These are phyloP conservation scores for Linnemannia elongata DNA, from an alignment of 192 early-diverging fungal genomes.

Conservation along the genomic window DNA sequence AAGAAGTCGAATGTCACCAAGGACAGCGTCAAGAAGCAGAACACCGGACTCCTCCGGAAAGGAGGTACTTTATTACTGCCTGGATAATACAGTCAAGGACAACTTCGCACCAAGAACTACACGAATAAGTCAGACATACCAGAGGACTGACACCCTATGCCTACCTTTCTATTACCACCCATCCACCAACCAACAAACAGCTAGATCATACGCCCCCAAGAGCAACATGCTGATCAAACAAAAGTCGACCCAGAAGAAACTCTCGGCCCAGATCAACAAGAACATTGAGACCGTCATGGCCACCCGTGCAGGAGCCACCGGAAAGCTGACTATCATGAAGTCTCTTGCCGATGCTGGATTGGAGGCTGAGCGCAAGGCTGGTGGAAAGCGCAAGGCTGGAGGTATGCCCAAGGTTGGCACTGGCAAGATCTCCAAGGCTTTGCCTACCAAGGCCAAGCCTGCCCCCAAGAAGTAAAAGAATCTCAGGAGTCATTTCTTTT, in stretches of 20 bases:
- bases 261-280: conserved; percentile 67
- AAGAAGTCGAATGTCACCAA: conserved; percentile 45
- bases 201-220: conserved; percentile 53
- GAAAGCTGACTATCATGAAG: conserved; percentile 88
- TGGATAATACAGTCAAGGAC: not conserved
- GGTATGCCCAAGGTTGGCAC: conserved; percentile 50
- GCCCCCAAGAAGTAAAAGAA: conserved; percentile 47
- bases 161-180: not conserved
- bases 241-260: conserved; percentile 59
- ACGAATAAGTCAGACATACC: not conserved
- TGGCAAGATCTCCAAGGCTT: conserved; percentile 39
- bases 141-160: not conserved
- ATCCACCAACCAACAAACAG: conserved; percentile 4
- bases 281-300: conserved; percentile 77
- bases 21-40: conserved; percentile 51
- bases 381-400: conserved; percentile 64
- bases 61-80: conserved; percentile 20
- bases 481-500: not conserved
- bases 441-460: conserved; percentile 49
- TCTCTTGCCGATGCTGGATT: conserved; percentile 68
- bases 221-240: conserved; percentile 54
- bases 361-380: conserved; percentile 61
- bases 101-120: not conserved
- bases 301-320: conserved; percentile 76
- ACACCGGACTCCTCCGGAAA: conserved; percentile 51